Percentiles rank a stretch among this genome's conserved stretches.
These are phyloP conservation scores for Trametes sanguinea DNA, from an alignment of 768 basidiomycete genomes.

Conservation along the genomic window DNA sequence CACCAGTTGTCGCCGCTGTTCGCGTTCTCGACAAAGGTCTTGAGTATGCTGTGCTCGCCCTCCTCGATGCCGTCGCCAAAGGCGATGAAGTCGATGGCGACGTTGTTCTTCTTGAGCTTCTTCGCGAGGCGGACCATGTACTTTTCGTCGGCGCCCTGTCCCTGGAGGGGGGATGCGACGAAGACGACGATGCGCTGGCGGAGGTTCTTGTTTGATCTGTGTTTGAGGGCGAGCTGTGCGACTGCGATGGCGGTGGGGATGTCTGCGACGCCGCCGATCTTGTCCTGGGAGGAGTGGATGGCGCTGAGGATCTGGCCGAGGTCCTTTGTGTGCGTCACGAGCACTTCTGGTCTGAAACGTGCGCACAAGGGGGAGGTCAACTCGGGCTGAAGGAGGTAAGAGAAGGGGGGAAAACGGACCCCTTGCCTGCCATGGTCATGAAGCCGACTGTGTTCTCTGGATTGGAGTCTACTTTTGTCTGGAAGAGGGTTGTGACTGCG, in stretches of 20 bases:
- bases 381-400: background rate
- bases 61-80: constrained; percentile 91
- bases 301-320: constrained; percentile 87
- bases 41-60: constrained; percentile 69
- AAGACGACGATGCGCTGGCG: constrained; percentile 96
- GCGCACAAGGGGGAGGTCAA: too few relatives aligned
- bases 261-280: constrained; percentile 81
- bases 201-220: constrained; percentile 97
- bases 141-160: constrained; percentile 70
- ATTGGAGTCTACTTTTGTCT: constrained; percentile 92
- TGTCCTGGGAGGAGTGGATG: constrained; percentile 66
- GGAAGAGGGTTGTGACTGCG: constrained; percentile 87
- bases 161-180: constrained; percentile 84
- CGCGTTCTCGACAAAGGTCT: constrained; percentile 80
- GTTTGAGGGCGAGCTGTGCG: constrained; percentile 95
- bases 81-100: constrained; percentile 87
- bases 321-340: constrained; percentile 95
- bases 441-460: constrained; percentile 97
- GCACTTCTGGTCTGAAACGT: constrained; percentile 78
- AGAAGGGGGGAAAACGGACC: constrained; percentile 46
- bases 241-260: constrained; percentile 90
- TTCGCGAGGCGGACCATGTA: constrained; percentile 87
- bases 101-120: constrained; percentile 99
- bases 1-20: constrained; percentile 86
- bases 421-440: constrained; percentile 98